phyloP scores from a whole-genome alignment of 495 filamentous ascomycete species.

The Penicillium alfredii region DNA sequence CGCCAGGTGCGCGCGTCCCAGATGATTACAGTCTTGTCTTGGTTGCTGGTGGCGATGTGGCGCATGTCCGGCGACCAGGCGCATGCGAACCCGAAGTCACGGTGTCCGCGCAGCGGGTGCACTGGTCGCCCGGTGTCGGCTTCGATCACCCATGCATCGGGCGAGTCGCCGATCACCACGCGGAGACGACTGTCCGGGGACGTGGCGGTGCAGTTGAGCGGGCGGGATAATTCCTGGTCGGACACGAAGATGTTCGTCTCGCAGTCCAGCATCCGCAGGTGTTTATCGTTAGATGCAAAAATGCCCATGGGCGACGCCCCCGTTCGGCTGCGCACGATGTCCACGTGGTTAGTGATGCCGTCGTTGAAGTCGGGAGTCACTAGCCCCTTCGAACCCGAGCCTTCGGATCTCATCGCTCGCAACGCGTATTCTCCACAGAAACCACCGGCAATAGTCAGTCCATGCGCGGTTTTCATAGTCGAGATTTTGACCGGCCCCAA shows the following conservation, averaged over 20 bases:
- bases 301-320: slow-evolving; percentile 59
- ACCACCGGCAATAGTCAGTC: slow-evolving; percentile 69
- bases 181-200: slow-evolving; percentile 76
- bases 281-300: slow-evolving; percentile 78
- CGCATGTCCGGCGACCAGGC: slow-evolving; percentile 88
- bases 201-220: slow-evolving; percentile 80
- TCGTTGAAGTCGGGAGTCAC: slow-evolving; percentile 39
- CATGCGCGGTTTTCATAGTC: slow-evolving; percentile 60
- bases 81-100: slow-evolving; percentile 81
- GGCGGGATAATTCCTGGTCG: slow-evolving; percentile 54
- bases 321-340: slow-evolving; percentile 57
- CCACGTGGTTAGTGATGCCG: slow-evolving; percentile 83
- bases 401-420: slow-evolving; percentile 50
- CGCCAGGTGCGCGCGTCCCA: slow-evolving; percentile 79
- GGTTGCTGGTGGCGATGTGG: slow-evolving; percentile 84
- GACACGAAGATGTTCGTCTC: slow-evolving; percentile 59
- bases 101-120: slow-evolving; percentile 59
- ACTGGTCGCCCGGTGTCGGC: slow-evolving; percentile 55
- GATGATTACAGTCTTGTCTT: slow-evolving; percentile 78
- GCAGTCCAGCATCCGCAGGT: slow-evolving; percentile 70
- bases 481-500: slow-evolving; percentile 53
- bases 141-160: slow-evolving; percentile 54
- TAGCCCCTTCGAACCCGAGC: slow-evolving; percentile 57
- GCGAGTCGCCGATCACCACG: slow-evolving; percentile 65
- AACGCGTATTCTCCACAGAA: slow-evolving; percentile 79